Percentiles rank a stretch among this genome's conserved stretches.
These are phyloP conservation scores for Cercophora newfieldiana DNA, from an alignment of 495 filamentous ascomycete genomes.

Conservation along the genomic window DNA sequence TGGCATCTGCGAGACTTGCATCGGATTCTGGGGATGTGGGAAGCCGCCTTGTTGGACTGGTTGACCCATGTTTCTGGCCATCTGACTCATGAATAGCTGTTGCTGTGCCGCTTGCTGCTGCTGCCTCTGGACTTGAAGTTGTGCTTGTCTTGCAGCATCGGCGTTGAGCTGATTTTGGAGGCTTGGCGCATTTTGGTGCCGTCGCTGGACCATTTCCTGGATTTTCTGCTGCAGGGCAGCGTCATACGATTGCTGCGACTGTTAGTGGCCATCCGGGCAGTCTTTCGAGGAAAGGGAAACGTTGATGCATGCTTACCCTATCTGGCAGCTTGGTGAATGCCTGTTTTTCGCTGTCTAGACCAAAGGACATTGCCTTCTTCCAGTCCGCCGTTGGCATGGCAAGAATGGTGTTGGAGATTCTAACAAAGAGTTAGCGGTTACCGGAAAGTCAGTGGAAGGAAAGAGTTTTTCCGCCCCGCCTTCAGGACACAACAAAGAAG, in stretches of 20 bases:
- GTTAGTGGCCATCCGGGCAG: constrained; percentile 20
- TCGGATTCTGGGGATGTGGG: constrained; percentile 50
- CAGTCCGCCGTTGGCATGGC: constrained; percentile 36
- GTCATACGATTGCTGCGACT: constrained; percentile 41
- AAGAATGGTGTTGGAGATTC: constrained; percentile 44
- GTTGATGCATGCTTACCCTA: constrained; percentile 39
- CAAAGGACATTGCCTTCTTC: constrained; percentile 33
- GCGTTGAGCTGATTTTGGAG: constrained; percentile 44
- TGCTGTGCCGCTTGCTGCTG: constrained; percentile 33
- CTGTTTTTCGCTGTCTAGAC: constrained; percentile 44
- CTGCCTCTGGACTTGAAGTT: constrained; percentile 16
- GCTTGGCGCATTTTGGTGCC: constrained; percentile 42
- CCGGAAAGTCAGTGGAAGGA: not conserved
- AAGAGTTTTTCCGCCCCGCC: not conserved
- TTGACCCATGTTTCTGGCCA: constrained; percentile 46
- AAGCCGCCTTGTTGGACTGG: constrained; percentile 42
- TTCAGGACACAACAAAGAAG: not conserved
- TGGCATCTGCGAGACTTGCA: constrained; percentile 47
- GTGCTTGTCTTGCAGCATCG: constrained; percentile 35
- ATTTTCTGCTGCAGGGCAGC: constrained; percentile 30
- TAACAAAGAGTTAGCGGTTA: constrained; percentile 20
- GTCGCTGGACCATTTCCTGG: constrained; percentile 40
- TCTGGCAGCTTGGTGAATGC: constrained; percentile 42
- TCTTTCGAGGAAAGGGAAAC: constrained; percentile 4
- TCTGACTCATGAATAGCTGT: constrained; percentile 50